Conservation (phyloP, 257 asterid genomes). For the Schizonepeta tenuifolia region DNA sequence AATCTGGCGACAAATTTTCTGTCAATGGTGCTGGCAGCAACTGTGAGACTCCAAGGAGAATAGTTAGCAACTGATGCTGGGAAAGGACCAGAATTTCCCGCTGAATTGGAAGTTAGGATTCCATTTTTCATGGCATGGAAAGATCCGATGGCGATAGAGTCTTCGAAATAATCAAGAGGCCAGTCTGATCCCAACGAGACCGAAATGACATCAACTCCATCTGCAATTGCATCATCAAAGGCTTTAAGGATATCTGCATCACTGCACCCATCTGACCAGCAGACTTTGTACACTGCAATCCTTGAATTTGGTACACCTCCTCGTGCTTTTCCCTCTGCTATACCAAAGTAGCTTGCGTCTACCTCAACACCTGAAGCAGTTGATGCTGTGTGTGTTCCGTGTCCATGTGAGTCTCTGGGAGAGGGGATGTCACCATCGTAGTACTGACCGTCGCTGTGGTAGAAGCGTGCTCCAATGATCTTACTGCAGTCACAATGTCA, state of each 20-base stretch:
- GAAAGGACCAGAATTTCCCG: slow-evolving; percentile 62
- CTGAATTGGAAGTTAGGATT: slow-evolving; percentile 66
- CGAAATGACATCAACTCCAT: slow-evolving; percentile 69
- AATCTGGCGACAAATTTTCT: slow-evolving; percentile 57
- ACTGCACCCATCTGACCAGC: slow-evolving; percentile 53
- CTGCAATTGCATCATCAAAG: slow-evolving; percentile 77
- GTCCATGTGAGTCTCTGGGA: slow-evolving; percentile 61
- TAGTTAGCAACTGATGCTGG: slow-evolving; percentile 47
- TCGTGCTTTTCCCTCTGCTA: slow-evolving; percentile 59
- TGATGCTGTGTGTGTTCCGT: slow-evolving; percentile 74
- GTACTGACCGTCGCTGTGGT: slow-evolving; percentile 34
- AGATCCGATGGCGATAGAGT: slow-evolving; percentile 73
- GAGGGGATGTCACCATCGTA: slow-evolving; percentile 39
- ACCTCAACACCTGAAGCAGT: slow-evolving; percentile 60
- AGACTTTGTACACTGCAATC: slow-evolving; percentile 58
- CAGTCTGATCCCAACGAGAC: slow-evolving; percentile 53
- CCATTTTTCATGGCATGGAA: slow-evolving; percentile 72
- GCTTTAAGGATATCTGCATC: slow-evolving; percentile 66
- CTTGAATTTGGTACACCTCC: slow-evolving; percentile 65
- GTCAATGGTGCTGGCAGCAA: slow-evolving; percentile 68
- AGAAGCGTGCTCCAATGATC: slow-evolving; percentile 53
- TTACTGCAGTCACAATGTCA: slow-evolving; percentile 34
- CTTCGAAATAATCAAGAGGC: slow-evolving; percentile 58
- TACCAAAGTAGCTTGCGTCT: slow-evolving; percentile 52
- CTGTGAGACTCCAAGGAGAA: slow-evolving; percentile 69